Evolutionary conservation across 176 grass and related monocot species (phyloP), one percentile per base, ranked within the genome.

Genomic region (Tuctoria greenei): DNA sequence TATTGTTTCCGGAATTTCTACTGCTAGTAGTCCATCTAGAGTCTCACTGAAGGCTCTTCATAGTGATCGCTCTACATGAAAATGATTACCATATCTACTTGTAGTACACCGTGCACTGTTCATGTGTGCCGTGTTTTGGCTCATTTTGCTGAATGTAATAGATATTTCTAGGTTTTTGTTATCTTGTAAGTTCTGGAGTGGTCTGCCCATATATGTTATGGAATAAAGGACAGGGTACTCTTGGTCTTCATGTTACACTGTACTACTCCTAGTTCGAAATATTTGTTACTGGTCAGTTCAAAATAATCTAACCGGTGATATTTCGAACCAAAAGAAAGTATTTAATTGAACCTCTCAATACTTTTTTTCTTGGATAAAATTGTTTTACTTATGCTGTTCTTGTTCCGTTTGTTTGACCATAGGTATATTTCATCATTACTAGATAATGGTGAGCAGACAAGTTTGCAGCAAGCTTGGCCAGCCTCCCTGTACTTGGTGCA

Each of bases 341-440:
- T 69, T 45, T 20, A 25, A 24, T 69, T 17, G 9, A 44, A 44
- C 42, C 42, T 10, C 3, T 78, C 14, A 40, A 66, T 18, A 67
- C 34, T 82, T 64, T 66, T 45, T 73, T 81, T 58, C n/a, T 64
- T 55, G 36, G 6, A 47, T 43, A 31, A 23, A 40, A 41, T 55
- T 8, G 40, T n/a, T 56, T 27, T 79, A n/a, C 15, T 9, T 34
- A 55, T 56, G 42, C n/a, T n/a, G n/a, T n/a, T n/a, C n/a, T n/a
- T n/a, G n/a, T n/a, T n/a, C n/a, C n/a, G n/a, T n/a, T n/a, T 45
- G 25, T 66, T 61, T 76, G 14, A 69, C 20, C 77, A 20, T 75
- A 97, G 93, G 67, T 97, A 97, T 87, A 73, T 97, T 74, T 93
- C 93, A 76, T 90, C 93, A 66, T 84, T 93, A 55, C 47, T 88